Evolutionary conservation across 495 filamentous ascomycete genomes (phyloP).

Genomic region (Pyrenula aspistea): DNA sequence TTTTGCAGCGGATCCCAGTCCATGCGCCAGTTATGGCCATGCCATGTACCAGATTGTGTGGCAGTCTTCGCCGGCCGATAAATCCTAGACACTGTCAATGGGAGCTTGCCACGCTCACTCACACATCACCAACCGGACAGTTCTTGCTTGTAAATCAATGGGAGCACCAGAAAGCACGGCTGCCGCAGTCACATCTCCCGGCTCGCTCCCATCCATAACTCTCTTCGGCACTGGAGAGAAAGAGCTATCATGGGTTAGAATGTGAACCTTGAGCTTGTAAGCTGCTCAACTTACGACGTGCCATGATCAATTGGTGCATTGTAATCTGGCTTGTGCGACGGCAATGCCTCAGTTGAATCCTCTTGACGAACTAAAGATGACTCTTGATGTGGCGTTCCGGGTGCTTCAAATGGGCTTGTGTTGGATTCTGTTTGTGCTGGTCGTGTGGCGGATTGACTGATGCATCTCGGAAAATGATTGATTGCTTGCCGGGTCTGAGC

Average conservation of each 20-base stretch:
- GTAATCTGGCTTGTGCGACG: conserved; percentile 68
- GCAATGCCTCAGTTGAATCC: conserved; percentile 33
- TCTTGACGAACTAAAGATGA: conserved; percentile 20
- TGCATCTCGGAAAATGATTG: conserved; percentile 2
- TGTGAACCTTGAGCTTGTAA: conserved; percentile 1
- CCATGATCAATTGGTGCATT: conserved; percentile 63
- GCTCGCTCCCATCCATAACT: conserved; percentile 83
- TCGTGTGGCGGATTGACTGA: conserved; percentile 21
- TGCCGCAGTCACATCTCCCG: conserved; percentile 59
- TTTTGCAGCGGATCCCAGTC: conserved; percentile 90
- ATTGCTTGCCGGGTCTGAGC: conserved; percentile 1
- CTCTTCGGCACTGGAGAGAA: conserved; percentile 84
- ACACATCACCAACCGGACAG: conserved; percentile 58
- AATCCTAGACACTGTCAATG: conserved; percentile 48
- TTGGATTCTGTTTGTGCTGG: conserved; percentile 21
- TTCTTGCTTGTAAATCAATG: conserved; percentile 81
- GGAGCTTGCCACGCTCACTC: conserved; percentile 5
- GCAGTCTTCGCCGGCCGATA: conserved; percentile 82
- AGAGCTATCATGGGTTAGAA: conserved; percentile 37
- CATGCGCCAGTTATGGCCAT: conserved; percentile 83
- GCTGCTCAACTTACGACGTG: conserved; percentile 52
- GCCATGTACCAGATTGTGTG: conserved; percentile 83
- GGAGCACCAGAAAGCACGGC: conserved; percentile 87
- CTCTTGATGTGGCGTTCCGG: conserved; percentile 13
- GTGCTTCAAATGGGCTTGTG: conserved; percentile 24